Base-by-base conservation (phyloP, 352 stramenopile species). In the Pythium inflatum region DNA sequence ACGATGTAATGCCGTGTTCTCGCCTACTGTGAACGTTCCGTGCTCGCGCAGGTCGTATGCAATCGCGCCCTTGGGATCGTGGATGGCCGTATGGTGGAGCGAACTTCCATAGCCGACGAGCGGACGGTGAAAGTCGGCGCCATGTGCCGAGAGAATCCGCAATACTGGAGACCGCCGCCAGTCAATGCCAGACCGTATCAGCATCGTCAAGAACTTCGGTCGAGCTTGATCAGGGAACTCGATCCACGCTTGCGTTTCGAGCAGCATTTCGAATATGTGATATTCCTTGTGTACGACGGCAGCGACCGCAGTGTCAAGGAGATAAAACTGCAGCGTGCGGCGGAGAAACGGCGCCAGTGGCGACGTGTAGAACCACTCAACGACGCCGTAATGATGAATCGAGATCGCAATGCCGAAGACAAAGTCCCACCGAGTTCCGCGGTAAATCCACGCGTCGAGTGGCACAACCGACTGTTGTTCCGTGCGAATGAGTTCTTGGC, bases 291-390 rank as follows among this genome's bases (percentile, higher is more conserved):
- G 13, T 9, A 30, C 46, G 18, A 54, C 27, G 18, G 46, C 46
- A 9, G 24, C n/a, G 7, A 7, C 24, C 7, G 48, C 59, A 9
- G 34, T 11, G 12, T 57, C 31, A 1, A 49, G 2, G 12, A 67
- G 28, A 24, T 59, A 67, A 22, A 59, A 51, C 24, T 51, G 59
- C 5, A 59, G 31, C 12, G 59, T 67, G 7, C 48, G 59, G 12
- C 18, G 45, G n/a, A 59, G 18, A 14, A 4, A 20, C 13, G 7
- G 13, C 33, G 46, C 38, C 4, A 36, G 1, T 20, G 59, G 45
- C 1, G 45, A 57, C 31, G 31, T 57, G 46, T 59, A 59, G 28
- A 67, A 34, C 59, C 59, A 67, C 18, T 59, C 18, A 3, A 59
- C 5, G 9, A 58, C 28, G 2, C 12, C 59, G 24, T 36, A 59